Conservation (phyloP, 495 filamentous ascomycete genomes). For the Daldinia childiae region DNA sequence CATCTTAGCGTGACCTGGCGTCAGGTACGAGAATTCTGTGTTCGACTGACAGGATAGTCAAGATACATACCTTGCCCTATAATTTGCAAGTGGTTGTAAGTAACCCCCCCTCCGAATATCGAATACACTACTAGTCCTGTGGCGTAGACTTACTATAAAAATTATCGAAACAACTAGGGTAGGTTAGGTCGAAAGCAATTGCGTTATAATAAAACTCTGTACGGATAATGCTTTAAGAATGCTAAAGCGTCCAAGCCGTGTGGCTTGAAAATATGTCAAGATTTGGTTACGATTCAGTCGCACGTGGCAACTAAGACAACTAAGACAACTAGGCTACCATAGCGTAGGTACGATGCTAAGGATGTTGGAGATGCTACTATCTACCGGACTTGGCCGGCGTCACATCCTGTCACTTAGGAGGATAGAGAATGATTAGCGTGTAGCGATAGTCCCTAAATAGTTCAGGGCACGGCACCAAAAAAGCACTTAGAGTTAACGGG, state of each 20-base stretch:
- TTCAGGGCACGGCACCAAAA: background rate
- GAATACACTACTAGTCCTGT: background rate
- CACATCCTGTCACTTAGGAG: background rate
- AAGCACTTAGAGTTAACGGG: conserved; percentile 4
- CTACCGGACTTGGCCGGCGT: background rate
- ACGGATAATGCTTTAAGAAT: conserved; percentile 6
- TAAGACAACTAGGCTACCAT: background rate
- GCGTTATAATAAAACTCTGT: background rate
- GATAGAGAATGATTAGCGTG: background rate
- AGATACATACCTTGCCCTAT: background rate
- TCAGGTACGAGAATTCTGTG: conserved; percentile 15
- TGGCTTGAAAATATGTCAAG: conserved; percentile 4
- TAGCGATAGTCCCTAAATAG: background rate
- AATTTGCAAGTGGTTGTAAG: background rate
- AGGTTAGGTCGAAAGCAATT: background rate
- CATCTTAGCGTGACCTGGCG: background rate
- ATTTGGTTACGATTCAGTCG: conserved; percentile 10
- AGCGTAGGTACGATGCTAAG: too few species aligned
- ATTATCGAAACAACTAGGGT: background rate
- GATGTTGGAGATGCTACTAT: background rate
- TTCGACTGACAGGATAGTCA: background rate
- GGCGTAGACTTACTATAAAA: background rate
- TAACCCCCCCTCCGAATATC: background rate
- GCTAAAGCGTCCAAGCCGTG: background rate
- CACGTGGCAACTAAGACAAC: background rate